Conservation (phyloP, 2,329 filamentous ascomycete genomes). For the Zopfia rhizophila region DNA sequence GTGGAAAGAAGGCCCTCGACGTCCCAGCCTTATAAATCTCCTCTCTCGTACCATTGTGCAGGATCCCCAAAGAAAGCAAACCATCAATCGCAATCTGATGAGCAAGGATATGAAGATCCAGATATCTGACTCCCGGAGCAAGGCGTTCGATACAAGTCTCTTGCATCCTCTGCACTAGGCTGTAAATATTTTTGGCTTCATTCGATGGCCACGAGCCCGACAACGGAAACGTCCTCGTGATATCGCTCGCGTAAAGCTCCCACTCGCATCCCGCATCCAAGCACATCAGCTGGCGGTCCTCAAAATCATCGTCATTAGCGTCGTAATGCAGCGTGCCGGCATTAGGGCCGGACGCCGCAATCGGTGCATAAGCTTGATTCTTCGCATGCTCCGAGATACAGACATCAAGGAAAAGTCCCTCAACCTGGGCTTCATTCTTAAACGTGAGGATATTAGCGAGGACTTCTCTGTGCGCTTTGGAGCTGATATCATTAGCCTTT, state of each 20-base stretch:
- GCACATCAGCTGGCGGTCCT: conserved; percentile 77
- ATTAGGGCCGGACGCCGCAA: conserved; percentile 85
- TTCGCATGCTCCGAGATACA: conserved; percentile 80
- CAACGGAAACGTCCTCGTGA: conserved; percentile 88
- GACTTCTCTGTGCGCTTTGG: conserved; percentile 78
- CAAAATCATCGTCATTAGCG: conserved; percentile 78
- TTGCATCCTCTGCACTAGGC: conserved; percentile 85
- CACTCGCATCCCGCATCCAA: conserved; percentile 91
- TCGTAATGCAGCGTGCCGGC: conserved; percentile 88
- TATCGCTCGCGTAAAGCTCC: conserved; percentile 85
- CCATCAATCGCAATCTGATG: conserved; percentile 77
- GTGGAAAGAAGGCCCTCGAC: conserved; percentile 91
- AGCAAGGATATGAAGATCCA: conserved; percentile 77
- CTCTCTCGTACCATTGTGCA: conserved; percentile 70
- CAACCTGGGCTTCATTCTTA: conserved; percentile 82
- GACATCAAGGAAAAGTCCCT: conserved; percentile 77
- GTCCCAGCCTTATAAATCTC: conserved; percentile 82
- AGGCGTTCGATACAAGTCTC: conserved; percentile 75
- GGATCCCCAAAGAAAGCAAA: conserved; percentile 75
- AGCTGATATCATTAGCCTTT: conserved; percentile 82
- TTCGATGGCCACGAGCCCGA: conserved; percentile 72
- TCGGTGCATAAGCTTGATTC: conserved; percentile 86
- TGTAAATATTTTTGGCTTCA: conserved; percentile 78
- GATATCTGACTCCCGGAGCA: conserved; percentile 75
- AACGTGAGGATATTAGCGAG: conserved; percentile 71